A percentile compares a stretch with the other conserved stretches of the same genome.
phyloP scores from a whole-genome alignment of 2,329 filamentous ascomycete species.

The Monosporascus sp. region DNA sequence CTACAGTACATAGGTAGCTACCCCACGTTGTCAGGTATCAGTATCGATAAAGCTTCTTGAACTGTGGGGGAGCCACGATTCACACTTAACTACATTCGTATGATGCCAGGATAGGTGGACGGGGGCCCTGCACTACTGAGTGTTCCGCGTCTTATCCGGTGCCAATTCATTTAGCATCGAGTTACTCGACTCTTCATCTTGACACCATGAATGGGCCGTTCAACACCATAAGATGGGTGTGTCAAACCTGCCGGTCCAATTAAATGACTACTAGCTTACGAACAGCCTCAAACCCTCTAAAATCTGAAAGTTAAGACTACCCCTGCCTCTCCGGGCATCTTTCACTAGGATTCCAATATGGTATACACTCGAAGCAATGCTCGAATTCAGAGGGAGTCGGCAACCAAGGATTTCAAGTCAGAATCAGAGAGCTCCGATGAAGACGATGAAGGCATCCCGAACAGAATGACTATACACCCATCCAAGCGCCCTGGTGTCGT shows the following conservation, averaged over 20 bases:
- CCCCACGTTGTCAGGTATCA: no score
- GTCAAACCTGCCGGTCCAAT: background rate
- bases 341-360: background rate
- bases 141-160: no score
- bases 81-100: no score
- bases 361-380: constrained; percentile 12
- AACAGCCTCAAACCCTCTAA: background rate
- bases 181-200: no score
- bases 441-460: constrained; percentile 21
- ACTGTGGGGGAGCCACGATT: no score
- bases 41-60: no score
- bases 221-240: no score
- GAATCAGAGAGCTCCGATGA: constrained; percentile 15
- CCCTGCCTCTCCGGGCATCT: background rate
- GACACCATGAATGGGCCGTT: no score
- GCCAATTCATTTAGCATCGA: no score
- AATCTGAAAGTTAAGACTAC: background rate
- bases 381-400: background rate
- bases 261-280: background rate
- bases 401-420: constrained; percentile 2
- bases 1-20: no score
- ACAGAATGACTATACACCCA: constrained; percentile 7
- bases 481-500: constrained; percentile 7
- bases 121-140: no score
- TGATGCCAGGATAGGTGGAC: no score